Evolutionary conservation across 2,329 filamentous ascomycete genomes (phyloP), one percentile per base, ranked within the genome.

Genomic region (Phyllachora maydis): DNA sequence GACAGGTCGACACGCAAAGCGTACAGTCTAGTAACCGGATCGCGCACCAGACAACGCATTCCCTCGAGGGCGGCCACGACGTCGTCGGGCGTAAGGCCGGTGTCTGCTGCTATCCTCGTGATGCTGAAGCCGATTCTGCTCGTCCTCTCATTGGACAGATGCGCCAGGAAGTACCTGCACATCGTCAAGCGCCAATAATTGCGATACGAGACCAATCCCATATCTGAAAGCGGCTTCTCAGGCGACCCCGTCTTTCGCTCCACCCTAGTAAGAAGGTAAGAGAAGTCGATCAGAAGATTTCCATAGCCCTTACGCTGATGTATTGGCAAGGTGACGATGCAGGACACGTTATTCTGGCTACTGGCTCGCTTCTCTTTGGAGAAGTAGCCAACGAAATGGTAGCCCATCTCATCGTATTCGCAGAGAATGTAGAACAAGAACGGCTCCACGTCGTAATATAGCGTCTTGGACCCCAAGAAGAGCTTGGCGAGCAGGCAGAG

Each of bases 301-400:
- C 90, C 88, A 36, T 95, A 98, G 27, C 88, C 88, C 46, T 93
- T 92, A 26, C 90, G 73, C 51, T 93, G 85, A 42, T 95, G 88
- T 26, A 95, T 93, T 0, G 88, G 88, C 18, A 98, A 55, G 4
- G 91, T 92, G 22, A 98, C 54, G 35, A 98, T 98, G 47, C 88
- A 98, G 6, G 82, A 93, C 22, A 98, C 88, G 34, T 98, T 98
- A 47, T 98, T 95, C 36, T 83, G 74, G 30, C 82, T 91, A 46
- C 79, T 85, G 3, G 81, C 75, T 20, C 90, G 65, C 50, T 98
- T 98, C 50, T 98, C 88, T 45, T 98, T 98, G 23, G 88, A 95
- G 39, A 98, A 98, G 43, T 98, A 98, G n/a, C 88, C 88, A 14
- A 95, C 85, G 35, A 98, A 88, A 43, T 93, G 88, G 41, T 88